Evolutionary conservation across 2,329 filamentous ascomycete genomes (phyloP), one percentile per base, ranked within the genome.

Genomic region (Apiospora aurea): DNA sequence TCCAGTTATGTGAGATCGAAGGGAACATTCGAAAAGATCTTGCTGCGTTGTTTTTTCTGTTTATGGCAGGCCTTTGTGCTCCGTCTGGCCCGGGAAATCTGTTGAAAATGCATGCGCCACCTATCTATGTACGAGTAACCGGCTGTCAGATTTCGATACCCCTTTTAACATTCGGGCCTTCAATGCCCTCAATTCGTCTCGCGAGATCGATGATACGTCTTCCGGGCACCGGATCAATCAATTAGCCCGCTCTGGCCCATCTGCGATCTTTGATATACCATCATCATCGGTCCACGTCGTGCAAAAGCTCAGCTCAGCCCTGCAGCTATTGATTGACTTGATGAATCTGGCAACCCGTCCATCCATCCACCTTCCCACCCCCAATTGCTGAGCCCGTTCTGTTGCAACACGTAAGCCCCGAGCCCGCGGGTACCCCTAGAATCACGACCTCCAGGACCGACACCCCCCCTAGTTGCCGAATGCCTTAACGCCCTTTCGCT

Each of bases 281-380:
- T 64, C 57, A 61, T 61, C 53, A 64, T 64, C 57, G 34, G 57
- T 64, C 57, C 57, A 41, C 34, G 53, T 61, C 53, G 53, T 61
- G 53, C 29, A 64, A 38, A 38, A 10, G 10, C 26, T 64, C 57
- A 64, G 57, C 57, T 64, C 57, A 64, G 57, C 34, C 53, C 53
- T 61, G 53, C 53, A 61, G 53, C 21, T 61, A 29, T 38, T 34
- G 26, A 29, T 29, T 38, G 53, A 38, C 34, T 61, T 61, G 53
- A 8, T 61, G 53, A 61, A 61, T 61, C 53, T 10, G 16, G 34
- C 53, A 34, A 38, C 51, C 8, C 47, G n/a, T 61, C 53, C 53
- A n/a, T 24, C 8, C 47, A 38, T 61, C 53, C 53, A 61, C 53
- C 53, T 61, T 61, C 29, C 29, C 53, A 38, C 29, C 53, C 53